Conservation (phyloP, 106 monocot species). For the Dendrobium nobile region DNA sequence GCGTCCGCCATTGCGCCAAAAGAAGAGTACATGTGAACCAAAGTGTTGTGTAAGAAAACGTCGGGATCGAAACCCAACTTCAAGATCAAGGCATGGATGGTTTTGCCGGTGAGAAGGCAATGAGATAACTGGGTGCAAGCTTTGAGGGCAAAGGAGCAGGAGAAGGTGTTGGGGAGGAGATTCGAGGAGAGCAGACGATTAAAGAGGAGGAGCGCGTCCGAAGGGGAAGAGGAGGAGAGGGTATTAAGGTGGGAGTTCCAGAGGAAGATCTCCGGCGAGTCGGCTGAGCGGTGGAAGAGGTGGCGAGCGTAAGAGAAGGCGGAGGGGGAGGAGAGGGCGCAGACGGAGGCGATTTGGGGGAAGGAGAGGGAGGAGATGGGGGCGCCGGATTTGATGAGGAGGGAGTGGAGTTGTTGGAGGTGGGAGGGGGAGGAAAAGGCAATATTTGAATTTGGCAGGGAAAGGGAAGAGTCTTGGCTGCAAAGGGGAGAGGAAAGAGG, state of each 20-base stretch:
- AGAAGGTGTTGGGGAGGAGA: slow-evolving; percentile 38
- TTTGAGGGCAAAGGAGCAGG: slow-evolving; percentile 54
- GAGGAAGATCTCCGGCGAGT: slow-evolving; percentile 20
- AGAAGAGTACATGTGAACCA: slow-evolving; percentile 40
- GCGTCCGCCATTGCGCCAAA: slow-evolving; percentile 19
- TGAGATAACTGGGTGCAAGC: slow-evolving; percentile 25
- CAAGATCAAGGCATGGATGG: slow-evolving; percentile 33
- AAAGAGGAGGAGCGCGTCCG: slow-evolving; percentile 43
- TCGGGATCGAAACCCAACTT: slow-evolving; percentile 43
- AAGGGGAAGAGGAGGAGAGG: slow-evolving; percentile 27
- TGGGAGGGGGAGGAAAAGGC: slow-evolving; percentile 28
- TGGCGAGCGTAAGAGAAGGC: slow-evolving; percentile 34
- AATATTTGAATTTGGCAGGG: not conserved
- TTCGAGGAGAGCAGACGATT: slow-evolving; percentile 24
- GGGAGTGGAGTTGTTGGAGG: slow-evolving; percentile 52
- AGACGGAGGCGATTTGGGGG: slow-evolving; percentile 22
- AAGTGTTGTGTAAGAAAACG: slow-evolving; percentile 38
- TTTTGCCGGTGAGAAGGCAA: slow-evolving; percentile 14
- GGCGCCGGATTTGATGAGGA: slow-evolving; percentile 33
- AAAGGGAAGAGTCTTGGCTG: not conserved
- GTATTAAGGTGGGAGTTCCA: slow-evolving; percentile 60
- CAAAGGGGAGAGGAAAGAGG: not conserved
- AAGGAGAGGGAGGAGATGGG: slow-evolving; percentile 34
- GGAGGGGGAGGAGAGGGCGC: slow-evolving; percentile 32
- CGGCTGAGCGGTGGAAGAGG: slow-evolving; percentile 17